Evolutionary conservation across 148 eudicot species (phyloP), one percentile per base, ranked within the genome.

Genomic region (Arctostaphylos glauca): DNA sequence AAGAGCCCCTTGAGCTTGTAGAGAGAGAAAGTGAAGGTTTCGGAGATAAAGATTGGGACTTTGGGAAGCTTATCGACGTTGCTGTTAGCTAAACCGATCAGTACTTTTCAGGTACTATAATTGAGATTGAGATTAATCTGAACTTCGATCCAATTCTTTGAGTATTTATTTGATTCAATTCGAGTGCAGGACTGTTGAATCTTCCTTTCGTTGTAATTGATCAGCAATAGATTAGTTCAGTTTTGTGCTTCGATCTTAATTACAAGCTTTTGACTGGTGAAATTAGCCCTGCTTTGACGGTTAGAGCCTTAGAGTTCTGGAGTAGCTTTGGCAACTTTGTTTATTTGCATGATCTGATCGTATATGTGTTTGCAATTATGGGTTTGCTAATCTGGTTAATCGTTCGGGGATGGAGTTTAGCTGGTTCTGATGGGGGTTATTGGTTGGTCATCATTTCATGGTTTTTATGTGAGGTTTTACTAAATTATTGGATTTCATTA

Each of bases 321-420:
- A 47, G 13, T 7, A 44, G 18, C 5, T 23, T 74, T 49, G 56
- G n/a, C 5, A 21, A 49, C 10, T n/a, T 50, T 48, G 16, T n/a
- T 49, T 8, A 43, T 78, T 78, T 25, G 38, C 21, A 54, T 78
- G 81, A 59, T 78, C 70, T 9, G 50, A 58, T 43, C 70, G 60
- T 78, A 6, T 58, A 3, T 13, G 23, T 10, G 70, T 9, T 78
- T 78, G 5, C 16, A 19, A 44, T 52, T 78, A 9, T 78, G 81
- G 52, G 31, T 41, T 43, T 56, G 7, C 31, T 21, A 68, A 23
- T n/a, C 52, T 14, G 41, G 41, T 16, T 74, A 19, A 8, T 52
- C 12, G 6, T 18, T 38, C 5, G 80, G 18, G 62, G 80, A 5
- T 54, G 49, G 41, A 41, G 9, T 77, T 23, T 21, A 64, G 12